These are phyloP conservation scores for Aspergillus arachidicola DNA, from an alignment of 2,329 filamentous ascomycete species.

Conservation along the genomic window DNA sequence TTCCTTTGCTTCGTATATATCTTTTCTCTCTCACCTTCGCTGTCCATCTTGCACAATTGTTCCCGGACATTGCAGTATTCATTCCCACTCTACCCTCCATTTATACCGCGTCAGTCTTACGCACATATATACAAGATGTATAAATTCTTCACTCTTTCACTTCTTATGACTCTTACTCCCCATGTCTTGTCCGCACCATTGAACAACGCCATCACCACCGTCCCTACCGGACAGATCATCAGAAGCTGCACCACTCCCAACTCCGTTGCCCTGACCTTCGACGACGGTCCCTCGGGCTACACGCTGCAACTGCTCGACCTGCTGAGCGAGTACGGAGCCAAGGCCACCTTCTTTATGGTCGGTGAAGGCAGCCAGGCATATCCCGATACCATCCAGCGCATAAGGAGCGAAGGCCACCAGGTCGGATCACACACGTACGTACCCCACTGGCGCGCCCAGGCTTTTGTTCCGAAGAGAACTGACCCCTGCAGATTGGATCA, in stretches of 20 bases:
- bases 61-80: background rate
- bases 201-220: constrained; percentile 8
- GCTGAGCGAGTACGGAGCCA: constrained; percentile 58
- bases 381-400: constrained; percentile 33
- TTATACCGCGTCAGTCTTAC: background rate
- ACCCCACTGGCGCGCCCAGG: background rate
- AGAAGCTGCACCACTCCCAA: constrained; percentile 47
- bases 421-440: constrained; percentile 50
- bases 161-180: background rate
- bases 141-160: constrained; percentile 2
- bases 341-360: constrained; percentile 67
- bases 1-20: background rate
- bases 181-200: background rate
- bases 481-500: constrained; percentile 41
- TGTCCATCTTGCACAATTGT: background rate
- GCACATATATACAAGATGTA: background rate
- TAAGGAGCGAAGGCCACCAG: constrained; percentile 47
- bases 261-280: constrained; percentile 65
- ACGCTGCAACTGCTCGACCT: constrained; percentile 61
- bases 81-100: background rate
- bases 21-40: background rate
- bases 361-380: constrained; percentile 36
- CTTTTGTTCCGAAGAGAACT: background rate
- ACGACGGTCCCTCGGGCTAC: constrained; percentile 65
- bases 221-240: constrained; percentile 48